Percentiles rank a stretch among this genome's conserved stretches.
Conservation (phyloP, 164 flowering plant species). For the Protea cynaroides region DNA sequence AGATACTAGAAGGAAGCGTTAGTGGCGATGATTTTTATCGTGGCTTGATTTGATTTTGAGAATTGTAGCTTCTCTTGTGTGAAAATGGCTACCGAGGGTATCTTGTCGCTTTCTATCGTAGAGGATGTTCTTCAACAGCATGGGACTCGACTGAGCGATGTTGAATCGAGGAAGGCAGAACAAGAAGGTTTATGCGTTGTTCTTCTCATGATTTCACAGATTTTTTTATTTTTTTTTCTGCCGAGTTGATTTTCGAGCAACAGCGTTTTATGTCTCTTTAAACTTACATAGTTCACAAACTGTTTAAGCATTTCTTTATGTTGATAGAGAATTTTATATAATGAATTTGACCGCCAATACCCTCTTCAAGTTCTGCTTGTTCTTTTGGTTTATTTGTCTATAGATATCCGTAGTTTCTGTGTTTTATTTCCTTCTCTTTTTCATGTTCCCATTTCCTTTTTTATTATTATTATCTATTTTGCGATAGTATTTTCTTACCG, state of each 20-base stretch:
- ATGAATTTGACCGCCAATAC: too few relatives aligned
- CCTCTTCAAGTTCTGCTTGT: too few relatives aligned
- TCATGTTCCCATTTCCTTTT: not conserved
- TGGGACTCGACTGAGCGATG: conserved; percentile 30
- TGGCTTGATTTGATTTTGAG: conserved; percentile 8
- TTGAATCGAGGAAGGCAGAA: conserved; percentile 51
- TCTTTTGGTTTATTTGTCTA: not conserved
- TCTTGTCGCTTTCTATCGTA: conserved; percentile 44
- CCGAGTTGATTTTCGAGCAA: not conserved
- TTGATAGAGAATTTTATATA: not conserved
- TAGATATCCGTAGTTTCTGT: not conserved
- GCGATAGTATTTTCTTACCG: too few relatives aligned
- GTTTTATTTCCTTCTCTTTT: not conserved
- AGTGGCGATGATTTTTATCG: not conserved
- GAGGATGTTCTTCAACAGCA: conserved; percentile 67
- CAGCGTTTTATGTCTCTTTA: not conserved
- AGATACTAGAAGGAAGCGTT: not conserved
- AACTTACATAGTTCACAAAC: not conserved
- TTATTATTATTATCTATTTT: too few relatives aligned
- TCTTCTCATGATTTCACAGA: not conserved
- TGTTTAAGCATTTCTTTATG: too few relatives aligned
- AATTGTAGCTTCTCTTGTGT: conserved; percentile 1
- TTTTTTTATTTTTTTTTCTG: not conserved
- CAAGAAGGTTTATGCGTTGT: conserved; percentile 48
- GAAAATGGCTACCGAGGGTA: conserved; percentile 39